Evolutionary conservation across 2,329 filamentous ascomycete species (phyloP), one percentile per base, ranked within the genome.

Genomic region (Cercospora sp.): DNA sequence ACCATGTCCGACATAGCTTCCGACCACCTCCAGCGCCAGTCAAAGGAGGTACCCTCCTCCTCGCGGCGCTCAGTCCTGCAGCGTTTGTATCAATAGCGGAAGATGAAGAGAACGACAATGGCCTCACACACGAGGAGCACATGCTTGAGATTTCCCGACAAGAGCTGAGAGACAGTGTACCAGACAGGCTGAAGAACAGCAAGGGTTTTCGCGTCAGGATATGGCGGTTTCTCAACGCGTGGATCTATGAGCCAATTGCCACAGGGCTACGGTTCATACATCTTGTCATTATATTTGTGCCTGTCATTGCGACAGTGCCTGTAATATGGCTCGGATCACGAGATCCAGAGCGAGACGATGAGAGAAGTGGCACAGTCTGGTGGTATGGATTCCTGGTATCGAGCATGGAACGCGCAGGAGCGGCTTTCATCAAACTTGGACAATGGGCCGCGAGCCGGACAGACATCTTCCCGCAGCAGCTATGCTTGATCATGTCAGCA

Each of bases 361-460:
- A 97, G 81, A 86, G 92, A 70, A 85, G 82, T 5, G 94, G 95
- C 0, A 94, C 94, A 0, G 76, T 98, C 3, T 97, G 92, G 93
- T 99, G 95, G 95, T 99, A 97, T 81, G 84, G 84, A 3, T 95
- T 97, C 75, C 81, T 99, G 45, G 93, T 98, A 9, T 86, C 84
- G 67, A 86, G 91, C 30, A 98, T 99, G 95, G 94, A 99, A 80
- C 86, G 89, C 77, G 93, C 94, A 18, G 95, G 95, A 0, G 94
- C 95, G 55, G 93, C 95, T 0, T 99, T 99, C 77, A 99, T 99
- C 82, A 99, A 99, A 89, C 88, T 99, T 64, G 95, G 95, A 16
- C 95, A 99, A 89, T 99, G 95, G 95, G 95, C 95, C 18, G 95
- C 95, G 3, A 98, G 95, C 5, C 87, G 95, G 78, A 92, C 94